Percentiles rank a stretch among this genome's conserved stretches.
These are phyloP conservation scores for Atkinsonella texensis DNA, from an alignment of 2,329 filamentous ascomycete species.

Conservation along the genomic window DNA sequence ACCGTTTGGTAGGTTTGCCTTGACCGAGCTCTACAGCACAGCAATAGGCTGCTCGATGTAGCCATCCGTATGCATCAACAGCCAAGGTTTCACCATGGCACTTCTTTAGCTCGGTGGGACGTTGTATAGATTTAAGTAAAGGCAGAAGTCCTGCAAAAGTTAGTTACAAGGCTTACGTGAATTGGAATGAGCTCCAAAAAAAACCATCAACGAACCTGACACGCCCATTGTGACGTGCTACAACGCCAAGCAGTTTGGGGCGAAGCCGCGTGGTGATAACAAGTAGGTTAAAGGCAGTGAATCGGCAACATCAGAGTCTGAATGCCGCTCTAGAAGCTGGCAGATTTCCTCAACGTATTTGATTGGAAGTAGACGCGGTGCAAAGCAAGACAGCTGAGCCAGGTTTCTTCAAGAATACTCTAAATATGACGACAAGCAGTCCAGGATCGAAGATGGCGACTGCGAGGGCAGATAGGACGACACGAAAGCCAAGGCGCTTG, in stretches of 20 bases:
- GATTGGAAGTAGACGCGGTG: background rate
- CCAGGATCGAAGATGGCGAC: background rate
- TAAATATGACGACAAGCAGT: background rate
- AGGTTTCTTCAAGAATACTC: background rate
- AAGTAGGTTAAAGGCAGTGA: background rate
- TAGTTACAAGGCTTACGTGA: background rate
- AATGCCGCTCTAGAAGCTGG: background rate
- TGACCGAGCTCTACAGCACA: constrained; percentile 87
- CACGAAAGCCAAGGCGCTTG: background rate
- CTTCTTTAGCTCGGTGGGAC: constrained; percentile 73
- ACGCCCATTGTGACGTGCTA: constrained; percentile 22
- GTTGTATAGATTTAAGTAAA: constrained; percentile 92
- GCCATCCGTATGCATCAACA: constrained; percentile 97
- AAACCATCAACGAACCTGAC: constrained; percentile 17
- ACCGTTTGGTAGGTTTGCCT: constrained; percentile 80
- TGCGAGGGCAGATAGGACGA: background rate
- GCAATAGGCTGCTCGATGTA: constrained; percentile 81
- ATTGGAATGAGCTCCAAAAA: background rate
- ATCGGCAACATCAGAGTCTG: background rate
- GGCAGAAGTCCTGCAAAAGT: constrained; percentile 60
- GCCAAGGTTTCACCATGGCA: constrained; percentile 80
- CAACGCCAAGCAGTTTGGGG: background rate
- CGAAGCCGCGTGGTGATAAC: background rate
- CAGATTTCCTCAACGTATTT: background rate
- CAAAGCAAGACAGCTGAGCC: background rate